Percentiles rank a stretch among this genome's conserved stretches.
Evolutionary conservation across 31 red algal genomes (phyloP).

Genomic region (Odonthalia washingtoniensis): DNA sequence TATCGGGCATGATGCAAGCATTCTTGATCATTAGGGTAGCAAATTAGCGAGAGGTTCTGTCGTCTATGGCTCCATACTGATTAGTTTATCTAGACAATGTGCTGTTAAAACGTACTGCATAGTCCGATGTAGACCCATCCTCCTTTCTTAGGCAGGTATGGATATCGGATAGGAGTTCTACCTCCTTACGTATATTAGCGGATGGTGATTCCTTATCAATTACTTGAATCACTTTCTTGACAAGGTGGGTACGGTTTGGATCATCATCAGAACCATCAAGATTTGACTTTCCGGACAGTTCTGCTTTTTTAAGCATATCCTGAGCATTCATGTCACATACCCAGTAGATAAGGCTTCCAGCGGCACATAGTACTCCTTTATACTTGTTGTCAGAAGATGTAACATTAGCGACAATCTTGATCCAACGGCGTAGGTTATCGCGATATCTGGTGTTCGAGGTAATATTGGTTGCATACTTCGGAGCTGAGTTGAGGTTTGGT

Average conservation of each 20-base stretch:
- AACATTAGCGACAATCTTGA: background rate
- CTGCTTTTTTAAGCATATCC: background rate
- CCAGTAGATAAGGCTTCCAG: background rate
- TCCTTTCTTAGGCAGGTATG: constrained; percentile 21
- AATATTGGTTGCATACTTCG: background rate
- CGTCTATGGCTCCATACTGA: too few species aligned
- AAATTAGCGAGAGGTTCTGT: too few species aligned
- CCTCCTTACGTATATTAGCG: background rate
- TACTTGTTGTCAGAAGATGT: background rate
- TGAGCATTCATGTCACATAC: background rate
- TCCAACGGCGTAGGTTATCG: background rate
- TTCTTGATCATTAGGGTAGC: too few species aligned
- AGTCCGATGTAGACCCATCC: background rate
- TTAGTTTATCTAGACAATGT: too few species aligned
- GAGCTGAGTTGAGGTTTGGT: background rate
- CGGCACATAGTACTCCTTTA: background rate
- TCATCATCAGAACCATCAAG: background rate
- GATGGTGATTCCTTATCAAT: background rate
- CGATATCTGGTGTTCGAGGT: background rate
- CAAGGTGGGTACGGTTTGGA: background rate
- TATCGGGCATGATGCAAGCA: too few species aligned
- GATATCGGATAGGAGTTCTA: constrained; percentile 41
- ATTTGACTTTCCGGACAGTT: background rate
- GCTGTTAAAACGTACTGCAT: too few species aligned
- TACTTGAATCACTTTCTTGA: background rate